These are phyloP conservation scores for Termitomyces sp. DNA, from an alignment of 1,284 basidiomycete genomes.

Conservation along the genomic window DNA sequence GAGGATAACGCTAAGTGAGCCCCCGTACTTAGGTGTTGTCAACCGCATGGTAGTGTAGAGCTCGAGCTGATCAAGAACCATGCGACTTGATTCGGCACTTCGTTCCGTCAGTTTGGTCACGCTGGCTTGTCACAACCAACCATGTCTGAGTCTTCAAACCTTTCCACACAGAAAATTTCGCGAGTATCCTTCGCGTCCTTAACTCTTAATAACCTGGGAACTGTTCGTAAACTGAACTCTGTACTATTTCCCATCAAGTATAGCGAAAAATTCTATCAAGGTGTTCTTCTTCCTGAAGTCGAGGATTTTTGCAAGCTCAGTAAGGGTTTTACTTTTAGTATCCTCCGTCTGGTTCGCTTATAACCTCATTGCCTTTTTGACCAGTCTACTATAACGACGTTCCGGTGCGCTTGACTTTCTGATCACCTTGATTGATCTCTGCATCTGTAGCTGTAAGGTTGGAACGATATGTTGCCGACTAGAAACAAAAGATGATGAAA, in stretches of 20 bases:
- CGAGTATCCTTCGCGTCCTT: slow-evolving; percentile 68
- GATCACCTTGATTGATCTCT: slow-evolving; percentile 12
- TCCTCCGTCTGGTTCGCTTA: slow-evolving; percentile 1
- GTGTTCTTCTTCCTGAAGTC: slow-evolving; percentile 63
- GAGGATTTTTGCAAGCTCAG: slow-evolving; percentile 80
- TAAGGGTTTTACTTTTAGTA: slow-evolving; percentile 31
- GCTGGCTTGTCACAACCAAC: slow-evolving; percentile 8
- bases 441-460: slow-evolving; percentile 35
- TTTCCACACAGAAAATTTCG: slow-evolving; percentile 26
- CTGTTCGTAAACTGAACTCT: slow-evolving; percentile 74
- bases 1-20: too few species aligned
- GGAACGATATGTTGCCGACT: slow-evolving; percentile 78
- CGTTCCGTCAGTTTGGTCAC: background rate
- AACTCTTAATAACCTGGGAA: slow-evolving; percentile 76
- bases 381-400: slow-evolving; percentile 83
- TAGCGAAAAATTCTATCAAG: slow-evolving; percentile 76
- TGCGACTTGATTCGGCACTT: background rate
- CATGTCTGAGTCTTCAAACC: slow-evolving; percentile 19
- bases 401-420: slow-evolving; percentile 37
- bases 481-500: slow-evolving; percentile 56
- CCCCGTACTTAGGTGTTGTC: background rate
- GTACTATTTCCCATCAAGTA: slow-evolving; percentile 80
- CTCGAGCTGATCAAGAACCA: too few species aligned
- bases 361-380: slow-evolving; percentile 3
- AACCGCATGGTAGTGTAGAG: too few species aligned